phyloP scores from a whole-genome alignment of 495 filamentous ascomycete genomes.

The Neurospora africana region DNA sequence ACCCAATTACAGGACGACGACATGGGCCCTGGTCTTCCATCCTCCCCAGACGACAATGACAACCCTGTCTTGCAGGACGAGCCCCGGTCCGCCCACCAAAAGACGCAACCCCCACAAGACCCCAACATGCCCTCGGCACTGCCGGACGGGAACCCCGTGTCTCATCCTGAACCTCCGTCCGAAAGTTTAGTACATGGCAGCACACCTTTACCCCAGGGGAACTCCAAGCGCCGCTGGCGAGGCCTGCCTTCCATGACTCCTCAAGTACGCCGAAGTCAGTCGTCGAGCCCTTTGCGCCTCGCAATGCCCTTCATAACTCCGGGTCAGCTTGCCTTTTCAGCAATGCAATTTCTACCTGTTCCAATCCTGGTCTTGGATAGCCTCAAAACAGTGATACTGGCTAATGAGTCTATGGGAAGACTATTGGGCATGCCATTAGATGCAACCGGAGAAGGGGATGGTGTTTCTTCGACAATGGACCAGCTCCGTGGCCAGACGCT shows the following conservation, averaged over 20 bases:
- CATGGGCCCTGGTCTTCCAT: slow-evolving; percentile 6
- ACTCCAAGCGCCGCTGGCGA: neutral
- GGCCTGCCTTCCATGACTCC: slow-evolving; percentile 1
- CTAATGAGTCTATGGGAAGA: slow-evolving; percentile 61
- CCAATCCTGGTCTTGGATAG: slow-evolving; percentile 52
- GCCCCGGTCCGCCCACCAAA: neutral
- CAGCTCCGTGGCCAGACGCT: slow-evolving; percentile 46
- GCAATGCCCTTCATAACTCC: slow-evolving; percentile 28
- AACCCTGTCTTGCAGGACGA: neutral
- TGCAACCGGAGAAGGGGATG: slow-evolving; percentile 19
- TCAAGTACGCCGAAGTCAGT: slow-evolving; percentile 7
- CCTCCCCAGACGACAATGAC: neutral
- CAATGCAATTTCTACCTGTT: slow-evolving; percentile 58
- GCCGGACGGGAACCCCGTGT: neutral
- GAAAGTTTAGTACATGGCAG: neutral
- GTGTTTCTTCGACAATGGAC: slow-evolving; percentile 25
- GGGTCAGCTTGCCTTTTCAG: slow-evolving; percentile 46
- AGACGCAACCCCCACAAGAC: neutral
- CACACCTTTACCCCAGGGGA: neutral
- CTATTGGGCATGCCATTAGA: slow-evolving; percentile 42
- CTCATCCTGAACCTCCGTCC: neutral
- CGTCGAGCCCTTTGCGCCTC: slow-evolving; percentile 27
- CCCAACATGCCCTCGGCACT: neutral
- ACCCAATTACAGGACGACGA: neutral
- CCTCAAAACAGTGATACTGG: slow-evolving; percentile 53